These are phyloP conservation scores for Fagopyrum homotropicum DNA, from an alignment of 148 eudicot genomes.

Conservation along the genomic window DNA sequence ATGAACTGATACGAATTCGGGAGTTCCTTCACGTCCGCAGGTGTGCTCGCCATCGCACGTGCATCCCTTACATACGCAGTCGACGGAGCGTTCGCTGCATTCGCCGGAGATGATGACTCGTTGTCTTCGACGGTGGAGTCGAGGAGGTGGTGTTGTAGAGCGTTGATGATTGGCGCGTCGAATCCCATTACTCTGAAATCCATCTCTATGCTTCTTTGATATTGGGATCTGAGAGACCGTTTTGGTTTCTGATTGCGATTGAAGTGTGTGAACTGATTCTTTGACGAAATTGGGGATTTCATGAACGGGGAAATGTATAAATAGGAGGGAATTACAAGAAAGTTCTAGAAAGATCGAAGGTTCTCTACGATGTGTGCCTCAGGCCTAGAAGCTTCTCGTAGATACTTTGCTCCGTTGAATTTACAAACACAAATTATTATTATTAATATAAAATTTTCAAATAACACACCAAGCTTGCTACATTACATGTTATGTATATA, in stretches of 20 bases:
- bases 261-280: neutral
- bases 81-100: constrained; percentile 14
- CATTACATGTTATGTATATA: no score
- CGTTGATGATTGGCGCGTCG: constrained; percentile 42
- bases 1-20: constrained; percentile 48
- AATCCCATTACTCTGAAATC: constrained; percentile 44
- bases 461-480: no score
- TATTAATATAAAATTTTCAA: no score
- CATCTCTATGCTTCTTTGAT: constrained; percentile 26
- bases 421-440: no score
- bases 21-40: constrained; percentile 57
- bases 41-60: constrained; percentile 56
- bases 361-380: no score
- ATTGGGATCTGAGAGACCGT: neutral
- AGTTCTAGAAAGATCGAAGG: neutral
- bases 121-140: constrained; percentile 23
- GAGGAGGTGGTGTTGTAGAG: constrained; percentile 43
- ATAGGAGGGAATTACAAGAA: neutral
- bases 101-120: neutral
- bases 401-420: neutral
- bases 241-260: neutral
- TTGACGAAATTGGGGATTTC: neutral
- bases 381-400: neutral
- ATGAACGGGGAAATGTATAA: neutral
- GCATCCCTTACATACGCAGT: constrained; percentile 51